These are phyloP conservation scores for Mycena olivaceomarginata DNA, from an alignment of 768 basidiomycete species.

Conservation along the genomic window DNA sequence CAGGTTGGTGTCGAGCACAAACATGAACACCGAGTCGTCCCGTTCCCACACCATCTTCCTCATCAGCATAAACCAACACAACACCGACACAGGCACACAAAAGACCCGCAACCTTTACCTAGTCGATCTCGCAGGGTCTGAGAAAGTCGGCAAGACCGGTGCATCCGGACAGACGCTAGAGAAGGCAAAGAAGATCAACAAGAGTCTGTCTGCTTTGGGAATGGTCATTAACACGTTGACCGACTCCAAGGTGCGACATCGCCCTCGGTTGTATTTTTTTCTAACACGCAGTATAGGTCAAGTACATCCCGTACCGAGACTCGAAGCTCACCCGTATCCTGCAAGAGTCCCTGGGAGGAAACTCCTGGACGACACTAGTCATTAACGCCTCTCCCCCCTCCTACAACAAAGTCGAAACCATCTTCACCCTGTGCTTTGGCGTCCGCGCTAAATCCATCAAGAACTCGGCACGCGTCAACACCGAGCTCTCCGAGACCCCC, in stretches of 20 bases:
- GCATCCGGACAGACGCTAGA: slow-evolving; percentile 99
- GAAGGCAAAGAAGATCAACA: slow-evolving; percentile 99
- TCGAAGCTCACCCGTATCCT: slow-evolving; percentile 99
- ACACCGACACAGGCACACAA: slow-evolving; percentile 95
- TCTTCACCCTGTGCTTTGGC: slow-evolving; percentile 98
- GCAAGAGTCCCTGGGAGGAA: slow-evolving; percentile 98
- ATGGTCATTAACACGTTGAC: slow-evolving; percentile 99
- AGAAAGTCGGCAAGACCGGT: slow-evolving; percentile 99
- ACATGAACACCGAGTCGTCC: slow-evolving; percentile 99
- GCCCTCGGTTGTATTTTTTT: neutral
- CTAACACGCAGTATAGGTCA: slow-evolving; percentile 73
- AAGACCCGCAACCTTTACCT: slow-evolving; percentile 98
- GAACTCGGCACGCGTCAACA: slow-evolving; percentile 99
- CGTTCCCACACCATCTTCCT: slow-evolving; percentile 99
- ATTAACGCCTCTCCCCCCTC: slow-evolving; percentile 99
- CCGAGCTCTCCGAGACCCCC: slow-evolving; percentile 96
- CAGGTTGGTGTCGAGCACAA: slow-evolving; percentile 96
- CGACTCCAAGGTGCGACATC: slow-evolving; percentile 86
- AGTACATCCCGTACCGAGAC: slow-evolving; percentile 98
- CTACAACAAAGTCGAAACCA: slow-evolving; percentile 97
- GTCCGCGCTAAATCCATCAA: slow-evolving; percentile 99
- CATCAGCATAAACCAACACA: slow-evolving; percentile 97
- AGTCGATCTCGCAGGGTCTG: slow-evolving; percentile 99
- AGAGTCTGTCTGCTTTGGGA: slow-evolving; percentile 96
- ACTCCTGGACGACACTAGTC: slow-evolving; percentile 95